Evolutionary conservation across 306 rosid genomes (phyloP).

Genomic region (Urtica urens): DNA sequence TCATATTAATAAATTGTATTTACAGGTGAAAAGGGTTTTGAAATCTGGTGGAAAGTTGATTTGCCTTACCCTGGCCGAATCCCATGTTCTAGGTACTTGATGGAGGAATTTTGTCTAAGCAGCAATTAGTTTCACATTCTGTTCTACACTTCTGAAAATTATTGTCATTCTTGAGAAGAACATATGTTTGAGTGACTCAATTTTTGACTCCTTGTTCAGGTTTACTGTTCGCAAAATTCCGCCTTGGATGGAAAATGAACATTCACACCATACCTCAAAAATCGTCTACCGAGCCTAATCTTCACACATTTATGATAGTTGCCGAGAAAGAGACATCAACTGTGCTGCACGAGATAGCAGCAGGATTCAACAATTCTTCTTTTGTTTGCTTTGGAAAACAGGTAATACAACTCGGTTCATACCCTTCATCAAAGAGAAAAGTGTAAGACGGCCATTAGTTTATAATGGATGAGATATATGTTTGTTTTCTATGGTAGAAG

Average conservation of each 20-base stretch:
- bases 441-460: slow-evolving; percentile 13
- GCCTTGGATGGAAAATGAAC: slow-evolving; percentile 85
- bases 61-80: slow-evolving; percentile 84
- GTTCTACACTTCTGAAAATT: no score
- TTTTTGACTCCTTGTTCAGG: slow-evolving; percentile 27
- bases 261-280: slow-evolving; percentile 61
- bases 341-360: slow-evolving; percentile 41
- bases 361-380: slow-evolving; percentile 35
- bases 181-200: not conserved
- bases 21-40: slow-evolving; percentile 71
- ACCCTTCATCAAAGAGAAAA: slow-evolving; percentile 5
- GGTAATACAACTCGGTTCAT: slow-evolving; percentile 37
- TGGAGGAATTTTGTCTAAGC: no score
- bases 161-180: no score
- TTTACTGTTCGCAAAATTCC: slow-evolving; percentile 63
- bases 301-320: slow-evolving; percentile 76
- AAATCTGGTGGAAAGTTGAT: slow-evolving; percentile 72
- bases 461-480: not conserved
- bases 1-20: slow-evolving; percentile 7
- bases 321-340: slow-evolving; percentile 61
- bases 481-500: no score
- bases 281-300: slow-evolving; percentile 47
- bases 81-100: slow-evolving; percentile 66
- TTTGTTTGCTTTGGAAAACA: slow-evolving; percentile 49
- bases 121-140: no score